Evolutionary conservation across 2,329 filamentous ascomycete genomes (phyloP), one percentile per base, ranked within the genome.

Genomic region (Alternaria brassicicola): DNA sequence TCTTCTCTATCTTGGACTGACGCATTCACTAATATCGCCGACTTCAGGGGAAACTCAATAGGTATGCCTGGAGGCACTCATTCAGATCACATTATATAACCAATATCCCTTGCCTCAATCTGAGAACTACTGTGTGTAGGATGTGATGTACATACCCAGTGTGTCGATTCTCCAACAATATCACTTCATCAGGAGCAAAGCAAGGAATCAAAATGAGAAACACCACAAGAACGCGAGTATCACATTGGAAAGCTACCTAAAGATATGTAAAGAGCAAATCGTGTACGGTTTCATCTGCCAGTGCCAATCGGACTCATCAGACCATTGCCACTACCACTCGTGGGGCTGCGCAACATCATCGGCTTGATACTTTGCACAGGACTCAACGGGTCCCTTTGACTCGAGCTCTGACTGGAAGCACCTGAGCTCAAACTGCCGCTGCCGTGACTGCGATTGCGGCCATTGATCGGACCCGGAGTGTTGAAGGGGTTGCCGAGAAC

Each of bases 401-500:
- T 77, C 12, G 73, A 73, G 61, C 71, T 74, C 61, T 77, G 71
- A 59, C 75, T 78, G 6, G 69, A 74, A 70, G 68, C 79, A 71
- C 69, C 81, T 60, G 71, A 80, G 78, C 62, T 80, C 75, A 72
- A 72, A 72, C 76, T 77, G 45, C 81, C 82, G 62, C 83, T 84
- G 48, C 79, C 81, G 59, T 81, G 80, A 69, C 82, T 84, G 48
- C 78, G 81, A 49, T 77, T 76, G 49, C 66, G 61, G 4, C 73
- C 74, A 51, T 74, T 75, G 49, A 71, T 61, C 42, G 78, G 75
- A 38, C 76, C 79, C 49, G 76, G 71, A 17, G 72, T 74, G 56
- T 72, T 75, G 62, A 76, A 78, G 3, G 77, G 76, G 54, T 77
- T 76, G 13, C 74, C 67, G 36, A 75, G 71, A 45, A 66, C 55